phyloP scores from a whole-genome alignment of 768 basidiomycete genomes.

The Candolleomyces eurysporus region DNA sequence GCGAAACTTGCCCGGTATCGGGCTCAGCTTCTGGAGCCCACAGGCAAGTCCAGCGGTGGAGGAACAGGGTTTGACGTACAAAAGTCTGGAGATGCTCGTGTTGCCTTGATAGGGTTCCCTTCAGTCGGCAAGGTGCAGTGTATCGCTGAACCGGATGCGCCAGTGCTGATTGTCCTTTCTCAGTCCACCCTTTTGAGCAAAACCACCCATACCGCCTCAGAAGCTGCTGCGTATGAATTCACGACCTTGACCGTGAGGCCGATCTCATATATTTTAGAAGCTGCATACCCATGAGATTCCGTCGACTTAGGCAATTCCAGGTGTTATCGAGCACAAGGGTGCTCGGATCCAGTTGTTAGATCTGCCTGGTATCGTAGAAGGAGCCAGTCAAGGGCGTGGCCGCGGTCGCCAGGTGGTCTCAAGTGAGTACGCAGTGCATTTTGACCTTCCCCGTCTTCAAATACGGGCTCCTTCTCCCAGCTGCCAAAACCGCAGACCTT shows the following conservation, averaged over 20 bases:
- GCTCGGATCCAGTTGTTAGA: conserved; percentile 90
- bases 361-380: conserved; percentile 94
- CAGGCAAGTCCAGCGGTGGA: conserved; percentile 74
- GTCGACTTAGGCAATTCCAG: conserved; percentile 79
- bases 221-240: conserved; percentile 92
- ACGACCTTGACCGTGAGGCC: conserved; percentile 78
- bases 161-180: not conserved
- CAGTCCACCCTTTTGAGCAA: conserved; percentile 91
- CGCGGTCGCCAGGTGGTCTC: conserved; percentile 96
- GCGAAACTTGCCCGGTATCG: conserved; percentile 94
- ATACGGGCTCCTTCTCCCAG: conserved; percentile 24
- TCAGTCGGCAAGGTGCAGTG: conserved; percentile 80
- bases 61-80: conserved; percentile 89
- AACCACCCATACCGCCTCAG: conserved; percentile 87
- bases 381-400: conserved; percentile 86
- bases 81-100: conserved; percentile 80
- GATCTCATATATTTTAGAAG: not conserved
- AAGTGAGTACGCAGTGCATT: conserved; percentile 40
- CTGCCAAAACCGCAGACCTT: conserved; percentile 89
- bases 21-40: conserved; percentile 90
- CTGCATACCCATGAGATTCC: not conserved
- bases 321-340: conserved; percentile 95
- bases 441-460: not conserved
- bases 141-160: not conserved
- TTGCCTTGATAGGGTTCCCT: conserved; percentile 93